Base-by-base conservation (phyloP, 768 basidiomycete genomes). In the Kwoniella sp. region DNA sequence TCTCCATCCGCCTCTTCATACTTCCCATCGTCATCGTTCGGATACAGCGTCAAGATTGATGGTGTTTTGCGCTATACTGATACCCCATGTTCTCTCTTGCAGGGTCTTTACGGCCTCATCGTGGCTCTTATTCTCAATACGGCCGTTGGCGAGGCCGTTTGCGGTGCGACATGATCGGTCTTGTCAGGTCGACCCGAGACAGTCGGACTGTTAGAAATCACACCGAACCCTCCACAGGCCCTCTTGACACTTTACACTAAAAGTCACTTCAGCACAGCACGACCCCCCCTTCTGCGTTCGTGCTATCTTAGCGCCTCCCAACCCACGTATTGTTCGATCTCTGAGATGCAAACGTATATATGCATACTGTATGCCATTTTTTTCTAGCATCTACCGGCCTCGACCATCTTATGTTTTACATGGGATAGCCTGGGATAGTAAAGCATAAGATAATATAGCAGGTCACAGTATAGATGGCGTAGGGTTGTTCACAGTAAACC, bases 51-150 rank as follows among this genome's bases (percentile, higher is more conserved):
- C 4, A n/a, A 26, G 9, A 25, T 4, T 9, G 11, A 15, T n/a
- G 22, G 26, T 31, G 9, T 34, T 57, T 57, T 8, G 12, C 55
- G 55, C 31, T 34, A 4, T 37, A n/a, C 29, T 53, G 28, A 61
- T 8, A 30, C 13, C 29, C 48, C 13, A 41, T 26, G 30, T 52
- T 22, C 7, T 23, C 2, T 45, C 26, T 22, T 51, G 15, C 52
- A 77, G 67, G 73, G 79, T 28, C 66, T 78, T 34, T 79, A 77
- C 69, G 81, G 82, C 12, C 71, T 83, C 22, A 83, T 96, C 70
- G 91, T 96, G 56, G 91, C 92, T 8, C 84, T 96, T 30, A 90
- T 96, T 53, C 90, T 96, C 87, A 93, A 96, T 82, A 90, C 92
- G 11, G 85, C 84, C 76, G 89, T 88, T 20, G 84, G 85, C 12